Percentiles rank a stretch among this genome's conserved stretches.
Evolutionary conservation across 1,139 yeast species (phyloP).

Genomic region (Arxiozyma heterogenica): DNA sequence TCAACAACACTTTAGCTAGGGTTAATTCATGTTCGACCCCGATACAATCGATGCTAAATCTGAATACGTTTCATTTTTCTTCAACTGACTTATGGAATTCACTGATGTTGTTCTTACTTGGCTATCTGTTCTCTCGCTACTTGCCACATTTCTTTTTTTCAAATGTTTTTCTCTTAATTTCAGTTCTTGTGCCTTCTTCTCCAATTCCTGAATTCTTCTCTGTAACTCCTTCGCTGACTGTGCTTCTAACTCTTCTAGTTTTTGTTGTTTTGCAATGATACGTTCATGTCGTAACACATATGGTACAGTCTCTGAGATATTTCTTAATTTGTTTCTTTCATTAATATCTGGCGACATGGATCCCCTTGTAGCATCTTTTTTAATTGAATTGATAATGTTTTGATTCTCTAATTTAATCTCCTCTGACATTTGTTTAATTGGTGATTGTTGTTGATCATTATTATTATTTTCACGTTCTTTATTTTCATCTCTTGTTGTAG

Average conservation of each 20-base stretch:
- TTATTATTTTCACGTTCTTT: conserved; percentile 11
- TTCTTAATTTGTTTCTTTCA: conserved; percentile 61
- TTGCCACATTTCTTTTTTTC: conserved; percentile 16
- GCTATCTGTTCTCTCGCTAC: conserved; percentile 9
- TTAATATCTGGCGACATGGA: conserved; percentile 31
- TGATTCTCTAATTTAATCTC: conserved; percentile 34
- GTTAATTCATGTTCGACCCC: conserved; percentile 8
- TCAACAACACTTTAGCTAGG: too few relatives aligned
- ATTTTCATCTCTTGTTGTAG: conserved; percentile 1
- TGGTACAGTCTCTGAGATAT: conserved; percentile 73
- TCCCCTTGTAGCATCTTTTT: conserved; percentile 38
- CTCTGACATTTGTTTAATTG: conserved; percentile 31
- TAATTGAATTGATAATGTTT: conserved; percentile 41
- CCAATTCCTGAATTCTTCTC: conserved; percentile 63
- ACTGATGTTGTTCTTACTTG: conserved; percentile 5
- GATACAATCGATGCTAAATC: conserved; percentile 42
- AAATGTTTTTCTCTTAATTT: conserved; percentile 55
- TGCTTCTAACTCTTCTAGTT: conserved; percentile 68
- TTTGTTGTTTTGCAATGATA: conserved; percentile 63
- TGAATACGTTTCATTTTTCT: conserved; percentile 47
- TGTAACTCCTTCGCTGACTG: conserved; percentile 68
- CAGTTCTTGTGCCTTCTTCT: conserved; percentile 64
- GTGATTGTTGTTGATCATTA: conserved; percentile 24
- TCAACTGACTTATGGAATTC: conserved; percentile 20
- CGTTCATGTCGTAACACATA: conserved; percentile 71